A percentile compares a stretch with the other conserved stretches of the same genome.
phyloP scores from a whole-genome alignment of 768 basidiomycete species.

The Boletus vermiculosoides region DNA sequence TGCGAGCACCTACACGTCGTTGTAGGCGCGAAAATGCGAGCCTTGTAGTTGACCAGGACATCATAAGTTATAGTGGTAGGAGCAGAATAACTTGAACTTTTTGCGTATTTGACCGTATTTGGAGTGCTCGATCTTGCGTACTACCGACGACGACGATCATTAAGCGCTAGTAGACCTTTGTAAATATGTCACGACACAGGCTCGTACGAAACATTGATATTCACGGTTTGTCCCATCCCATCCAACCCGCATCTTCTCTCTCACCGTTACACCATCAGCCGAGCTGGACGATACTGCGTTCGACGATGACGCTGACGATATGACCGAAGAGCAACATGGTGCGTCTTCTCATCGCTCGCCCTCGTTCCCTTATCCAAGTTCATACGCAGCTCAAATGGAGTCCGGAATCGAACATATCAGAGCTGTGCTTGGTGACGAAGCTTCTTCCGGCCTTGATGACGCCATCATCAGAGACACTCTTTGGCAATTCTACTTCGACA shows the following conservation, averaged over 20 bases:
- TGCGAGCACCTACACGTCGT: constrained; percentile 46
- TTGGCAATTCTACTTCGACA: constrained; percentile 88
- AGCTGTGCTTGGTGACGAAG: constrained; percentile 62
- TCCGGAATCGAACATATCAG: constrained; percentile 69
- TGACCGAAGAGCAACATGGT: constrained; percentile 87
- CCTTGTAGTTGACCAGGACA: constrained; percentile 53
- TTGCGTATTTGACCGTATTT: constrained; percentile 22
- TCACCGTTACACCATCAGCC: constrained; percentile 43
- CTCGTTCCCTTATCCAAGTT: constrained; percentile 8
- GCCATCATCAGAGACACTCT: constrained; percentile 71
- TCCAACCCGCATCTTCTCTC: neutral
- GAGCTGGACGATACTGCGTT: constrained; percentile 83
- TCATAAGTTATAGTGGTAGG: constrained; percentile 17
- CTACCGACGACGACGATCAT: neutral
- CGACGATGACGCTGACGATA: constrained; percentile 74
- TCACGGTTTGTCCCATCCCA: constrained; percentile 43
- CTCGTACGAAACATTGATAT: constrained; percentile 85
- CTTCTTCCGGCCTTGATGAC: constrained; percentile 68
- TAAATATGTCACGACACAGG: constrained; percentile 82
- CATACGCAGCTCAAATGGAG: constrained; percentile 59
- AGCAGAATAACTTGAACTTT: neutral
- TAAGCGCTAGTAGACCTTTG: neutral
- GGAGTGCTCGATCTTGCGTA: constrained; percentile 1
- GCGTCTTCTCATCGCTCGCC: constrained; percentile 13
- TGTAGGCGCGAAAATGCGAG: constrained; percentile 39